These are phyloP conservation scores for Penicillium silybi DNA, from an alignment of 495 filamentous ascomycete genomes.

Conservation along the genomic window DNA sequence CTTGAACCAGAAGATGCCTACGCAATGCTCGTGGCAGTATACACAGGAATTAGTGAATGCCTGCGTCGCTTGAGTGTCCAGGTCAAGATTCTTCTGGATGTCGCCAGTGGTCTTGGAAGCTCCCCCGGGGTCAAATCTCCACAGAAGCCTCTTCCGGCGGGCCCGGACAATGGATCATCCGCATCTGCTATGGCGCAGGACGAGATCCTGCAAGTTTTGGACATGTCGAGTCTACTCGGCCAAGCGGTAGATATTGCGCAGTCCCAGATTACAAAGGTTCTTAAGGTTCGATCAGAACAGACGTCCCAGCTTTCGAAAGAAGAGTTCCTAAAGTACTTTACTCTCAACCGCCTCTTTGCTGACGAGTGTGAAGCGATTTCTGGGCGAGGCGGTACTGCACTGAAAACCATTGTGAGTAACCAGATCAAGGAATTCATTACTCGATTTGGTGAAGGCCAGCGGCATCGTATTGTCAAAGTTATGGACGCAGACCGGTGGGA, in stretches of 20 bases:
- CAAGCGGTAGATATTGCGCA: constrained; percentile 92
- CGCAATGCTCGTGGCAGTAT: constrained; percentile 75
- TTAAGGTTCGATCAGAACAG: constrained; percentile 88
- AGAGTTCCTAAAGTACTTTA: constrained; percentile 87
- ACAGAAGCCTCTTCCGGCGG: constrained; percentile 41
- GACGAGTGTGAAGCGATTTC: constrained; percentile 97
- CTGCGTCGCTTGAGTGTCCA: constrained; percentile 81
- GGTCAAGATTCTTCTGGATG: constrained; percentile 91
- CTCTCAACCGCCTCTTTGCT: constrained; percentile 86
- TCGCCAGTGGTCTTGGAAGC: constrained; percentile 70
- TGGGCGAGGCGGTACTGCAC: constrained; percentile 73
- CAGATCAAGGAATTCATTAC: constrained; percentile 90
- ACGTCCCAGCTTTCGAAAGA: constrained; percentile 67
- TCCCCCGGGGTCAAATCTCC: constrained; percentile 42
- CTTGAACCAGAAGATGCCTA: constrained; percentile 84
- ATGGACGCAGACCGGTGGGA: constrained; percentile 93
- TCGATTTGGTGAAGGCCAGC: constrained; percentile 68
- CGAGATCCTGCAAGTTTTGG: constrained; percentile 78
- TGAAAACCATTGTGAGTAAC: constrained; percentile 84
- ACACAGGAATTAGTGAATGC: constrained; percentile 82
- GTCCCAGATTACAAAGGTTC: constrained; percentile 83
- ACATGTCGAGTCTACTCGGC: constrained; percentile 90
- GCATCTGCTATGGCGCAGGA: constrained; percentile 55
- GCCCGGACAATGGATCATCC: constrained; percentile 21
- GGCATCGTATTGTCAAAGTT: constrained; percentile 71